Base-by-base conservation (phyloP, 2,329 filamentous ascomycete genomes). In the Botrytis galanthina region DNA sequence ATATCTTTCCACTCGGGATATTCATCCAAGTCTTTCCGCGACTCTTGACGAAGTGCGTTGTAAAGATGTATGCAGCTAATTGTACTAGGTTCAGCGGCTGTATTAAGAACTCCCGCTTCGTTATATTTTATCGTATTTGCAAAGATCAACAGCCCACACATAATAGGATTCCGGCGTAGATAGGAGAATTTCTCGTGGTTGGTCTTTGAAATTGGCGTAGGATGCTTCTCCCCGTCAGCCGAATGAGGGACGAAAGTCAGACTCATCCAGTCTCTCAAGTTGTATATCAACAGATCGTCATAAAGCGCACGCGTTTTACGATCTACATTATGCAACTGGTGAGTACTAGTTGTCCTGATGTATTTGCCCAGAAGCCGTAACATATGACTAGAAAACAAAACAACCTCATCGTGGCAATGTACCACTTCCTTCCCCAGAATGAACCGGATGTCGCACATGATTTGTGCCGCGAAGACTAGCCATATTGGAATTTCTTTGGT, bases 381-480 rank as follows among this genome's bases (percentile, higher is more conserved):
- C 2, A 48, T 48, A 26, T 4, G 46, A 48, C 46, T 48, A 35
- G 48, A 51, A 51, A 51, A 26, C 26, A 51, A 14, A 14, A 51
- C 10, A n/a, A n/a, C 26, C 67, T 77, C 66, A 20, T 67, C 39
- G 44, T 75, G 74, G 63, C 72, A 73, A 42, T 60, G 51, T 4
- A 42, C 39, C 1, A 76, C 75, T 10, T 76, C 70, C 12, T 76
- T 66, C n/a, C 81, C 81, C 35, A 82, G 71, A 46, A 80, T 80
- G 54, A 78, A 77, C 1, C 80, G 81, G 44, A 82, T 80, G 44
- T 82, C 80, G 44, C 80, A 75, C 63, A 80, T 79, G 5, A 82
- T 75, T 37, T 81, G 79, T 22, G 80, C 72, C 9, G 77, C 78
- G 35, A 82, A 80, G 29, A 81, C 75, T 2, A 81, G 74, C 29